A percentile compares a stretch with the other conserved stretches of the same genome.
Conservation (phyloP, 768 basidiomycete genomes). For the Hemileccinum rubropunctum region DNA sequence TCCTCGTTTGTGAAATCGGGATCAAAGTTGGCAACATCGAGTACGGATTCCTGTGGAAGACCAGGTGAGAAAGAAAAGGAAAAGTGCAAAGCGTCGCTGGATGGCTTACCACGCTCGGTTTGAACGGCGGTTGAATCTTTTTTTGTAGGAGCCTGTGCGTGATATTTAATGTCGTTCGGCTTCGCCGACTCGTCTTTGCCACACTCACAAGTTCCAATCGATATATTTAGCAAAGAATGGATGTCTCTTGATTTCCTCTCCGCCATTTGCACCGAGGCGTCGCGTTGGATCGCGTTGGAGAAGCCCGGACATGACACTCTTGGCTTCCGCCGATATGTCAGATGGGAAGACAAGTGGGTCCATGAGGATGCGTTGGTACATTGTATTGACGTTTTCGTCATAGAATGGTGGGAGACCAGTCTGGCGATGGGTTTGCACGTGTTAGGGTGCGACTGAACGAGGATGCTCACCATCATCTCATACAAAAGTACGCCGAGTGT, state of each 20-base stretch:
- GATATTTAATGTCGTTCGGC: constrained; percentile 1
- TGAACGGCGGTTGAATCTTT: constrained; percentile 97
- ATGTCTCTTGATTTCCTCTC: constrained; percentile 94
- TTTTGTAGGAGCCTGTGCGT: constrained; percentile 69
- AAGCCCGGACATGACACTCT: constrained; percentile 83
- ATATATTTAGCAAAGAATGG: constrained; percentile 94
- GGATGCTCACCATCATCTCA: constrained; percentile 79
- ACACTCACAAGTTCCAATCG: constrained; percentile 76
- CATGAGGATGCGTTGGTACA: constrained; percentile 93
- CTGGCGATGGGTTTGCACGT: constrained; percentile 35
- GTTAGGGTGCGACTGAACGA: not conserved
- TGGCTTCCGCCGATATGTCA: constrained; percentile 86
- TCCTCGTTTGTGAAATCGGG: constrained; percentile 96
- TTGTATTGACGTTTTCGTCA: constrained; percentile 97
- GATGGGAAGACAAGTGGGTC: constrained; percentile 92
- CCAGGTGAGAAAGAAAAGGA: constrained; percentile 3
- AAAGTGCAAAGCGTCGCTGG: not conserved
- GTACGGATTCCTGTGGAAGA: constrained; percentile 69
- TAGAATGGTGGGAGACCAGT: constrained; percentile 98
- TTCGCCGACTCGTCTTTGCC: not conserved
- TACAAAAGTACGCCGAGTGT: constrained; percentile 94
- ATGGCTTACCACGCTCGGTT: constrained; percentile 84
- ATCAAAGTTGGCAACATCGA: constrained; percentile 97
- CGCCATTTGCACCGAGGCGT: constrained; percentile 89
- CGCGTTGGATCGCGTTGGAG: constrained; percentile 84